Conservation (phyloP, 371 early-diverging fungal genomes). For the Mucor mucedo region DNA sequence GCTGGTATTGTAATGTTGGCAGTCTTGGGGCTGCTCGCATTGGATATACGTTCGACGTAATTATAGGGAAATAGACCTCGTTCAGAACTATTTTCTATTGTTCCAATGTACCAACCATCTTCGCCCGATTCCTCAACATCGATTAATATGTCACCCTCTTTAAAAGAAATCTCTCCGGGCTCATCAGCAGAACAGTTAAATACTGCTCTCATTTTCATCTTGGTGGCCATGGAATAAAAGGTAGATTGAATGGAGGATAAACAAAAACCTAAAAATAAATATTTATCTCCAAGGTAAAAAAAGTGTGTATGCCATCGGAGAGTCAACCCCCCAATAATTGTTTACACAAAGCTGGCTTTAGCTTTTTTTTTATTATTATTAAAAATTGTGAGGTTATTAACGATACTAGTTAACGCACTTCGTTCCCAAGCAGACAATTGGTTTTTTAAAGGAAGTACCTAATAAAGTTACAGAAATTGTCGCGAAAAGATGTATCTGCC, state of each 20-base stretch:
- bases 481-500: too few relatives aligned
- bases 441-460: too few relatives aligned
- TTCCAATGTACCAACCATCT: conserved; percentile 66
- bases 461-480: too few relatives aligned
- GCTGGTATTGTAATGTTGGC: not conserved
- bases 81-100: conserved; percentile 45
- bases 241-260: not conserved
- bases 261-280: too few relatives aligned
- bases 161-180: conserved; percentile 62
- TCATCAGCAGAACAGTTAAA: conserved; percentile 70
- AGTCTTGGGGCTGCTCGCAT: not conserved
- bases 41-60: conserved; percentile 41
- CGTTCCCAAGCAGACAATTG: too few relatives aligned
- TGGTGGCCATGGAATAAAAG: conserved; percentile 13
- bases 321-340: not conserved
- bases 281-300: not conserved
- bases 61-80: conserved; percentile 64
- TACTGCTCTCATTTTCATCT: conserved; percentile 56
- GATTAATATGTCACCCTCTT: conserved; percentile 59
- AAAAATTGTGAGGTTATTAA: too few relatives aligned
- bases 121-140: conserved; percentile 61
- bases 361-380: too few relatives aligned
- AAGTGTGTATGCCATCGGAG: not conserved
- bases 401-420: too few relatives aligned
- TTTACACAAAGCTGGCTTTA: too few relatives aligned